Base-by-base conservation (phyloP, 106 monocot genomes). In the Allium sativum region DNA sequence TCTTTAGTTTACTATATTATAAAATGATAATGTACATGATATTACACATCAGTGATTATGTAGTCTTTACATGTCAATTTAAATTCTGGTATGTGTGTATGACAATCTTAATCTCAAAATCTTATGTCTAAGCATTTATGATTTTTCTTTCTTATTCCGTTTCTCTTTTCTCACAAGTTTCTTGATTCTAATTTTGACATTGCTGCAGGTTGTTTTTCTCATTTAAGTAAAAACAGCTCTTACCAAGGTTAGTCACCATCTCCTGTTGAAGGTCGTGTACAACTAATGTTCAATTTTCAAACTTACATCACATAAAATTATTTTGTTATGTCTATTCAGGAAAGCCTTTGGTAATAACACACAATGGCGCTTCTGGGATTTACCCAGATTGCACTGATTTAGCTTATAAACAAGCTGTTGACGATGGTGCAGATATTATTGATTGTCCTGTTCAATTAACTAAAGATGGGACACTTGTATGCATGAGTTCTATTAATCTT, bases 401-500 rank as follows among this genome's bases (percentile, higher is more conserved):
- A 70, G 83, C 90, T 45, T 95, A 95, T 69, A 60, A 82, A 15
- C 77, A 82, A 63, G 90, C 95, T 53, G 79, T 87, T 55, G 50
- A 68, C 9, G 86, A 76, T 72, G 86, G 79, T 65, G 84, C 90
- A 51, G 95, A 95, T 76, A 52, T 73, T 56, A 95, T 95, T 40
- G 95, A 95, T 48, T 95, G 95, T 61, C 72, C 83, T 56, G 79
- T 95, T 70, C 95, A 95, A 77, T 67, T 90, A 8, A 95, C 95
- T 46, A 58, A 68, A 64, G 95, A 95, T 66, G 75, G 76, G 15
- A 68, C 71, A 57, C 78, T 80, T 4, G 66, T 90, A 62, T 95
- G 95, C 73, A 77, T 84, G 90, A 79, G 79, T 65, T 82, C 84
- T 44, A 75, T 84, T 22, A 68, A 95, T 65, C 84, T 95, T 42